Conservation (phyloP, 495 filamentous ascomycete genomes). For the Parathielavia appendiculata region DNA sequence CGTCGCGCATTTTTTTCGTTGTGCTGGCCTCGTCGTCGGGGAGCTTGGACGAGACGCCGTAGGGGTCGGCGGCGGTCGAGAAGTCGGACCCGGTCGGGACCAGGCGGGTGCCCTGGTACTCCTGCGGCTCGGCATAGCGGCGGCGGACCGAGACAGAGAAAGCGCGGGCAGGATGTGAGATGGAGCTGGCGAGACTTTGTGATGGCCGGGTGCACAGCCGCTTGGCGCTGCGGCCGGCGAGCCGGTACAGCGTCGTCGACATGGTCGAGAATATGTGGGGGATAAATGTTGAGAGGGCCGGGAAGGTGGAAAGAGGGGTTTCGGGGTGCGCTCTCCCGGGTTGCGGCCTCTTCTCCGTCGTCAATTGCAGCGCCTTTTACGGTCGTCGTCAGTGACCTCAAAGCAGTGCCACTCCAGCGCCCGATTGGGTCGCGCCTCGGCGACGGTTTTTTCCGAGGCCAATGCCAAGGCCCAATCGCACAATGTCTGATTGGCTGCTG, state of each 20-base stretch:
- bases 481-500: conserved; percentile 11
- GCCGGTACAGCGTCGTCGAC: conserved; percentile 50
- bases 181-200: conserved; percentile 16
- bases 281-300: conserved; percentile 12
- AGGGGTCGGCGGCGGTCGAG: conserved; percentile 41
- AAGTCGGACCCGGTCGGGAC: conserved; percentile 64
- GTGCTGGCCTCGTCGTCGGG: conserved; percentile 29
- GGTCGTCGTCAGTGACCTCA: conserved; percentile 17
- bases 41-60: conserved; percentile 27
- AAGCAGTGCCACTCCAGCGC: conserved; percentile 8
- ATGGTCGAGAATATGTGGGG: conserved; percentile 23
- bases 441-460: conserved; percentile 21
- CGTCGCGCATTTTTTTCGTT: conserved; percentile 47
- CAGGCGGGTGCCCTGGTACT: conserved; percentile 61
- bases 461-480: neutral
- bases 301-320: conserved; percentile 3
- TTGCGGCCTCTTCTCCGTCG: conserved; percentile 29
- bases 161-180: conserved; percentile 43
- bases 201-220: conserved; percentile 38
- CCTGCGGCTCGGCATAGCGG: conserved; percentile 51
- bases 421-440: conserved; percentile 14
- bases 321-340: conserved; percentile 15
- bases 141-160: conserved; percentile 65
- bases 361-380: conserved; percentile 18
- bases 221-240: conserved; percentile 53